Conservation (phyloP, 352 stramenopile species). For the Phytophthora tentaculata region DNA sequence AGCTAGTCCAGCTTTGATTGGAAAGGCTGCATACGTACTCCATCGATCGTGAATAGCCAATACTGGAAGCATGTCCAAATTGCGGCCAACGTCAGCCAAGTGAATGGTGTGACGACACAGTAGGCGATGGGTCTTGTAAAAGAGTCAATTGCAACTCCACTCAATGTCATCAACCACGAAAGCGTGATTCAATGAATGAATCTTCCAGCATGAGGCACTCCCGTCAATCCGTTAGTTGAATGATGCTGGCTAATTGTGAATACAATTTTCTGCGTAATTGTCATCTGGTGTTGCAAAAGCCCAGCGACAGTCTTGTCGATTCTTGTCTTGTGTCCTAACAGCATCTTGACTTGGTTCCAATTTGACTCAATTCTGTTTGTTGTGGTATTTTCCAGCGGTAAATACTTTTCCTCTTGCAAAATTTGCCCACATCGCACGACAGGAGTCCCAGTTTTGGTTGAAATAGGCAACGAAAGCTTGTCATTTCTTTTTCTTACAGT, state of each 20-base stretch:
- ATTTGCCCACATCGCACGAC: constrained; percentile 22
- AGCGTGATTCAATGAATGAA: no score
- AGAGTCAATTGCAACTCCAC: constrained; percentile 6
- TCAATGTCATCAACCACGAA: not conserved
- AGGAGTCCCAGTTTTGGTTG: constrained; percentile 23
- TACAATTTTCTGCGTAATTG: constrained; percentile 19
- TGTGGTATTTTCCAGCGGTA: constrained; percentile 17
- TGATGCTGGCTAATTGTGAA: not conserved
- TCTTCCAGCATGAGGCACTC: not conserved
- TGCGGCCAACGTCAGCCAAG: constrained; percentile 1
- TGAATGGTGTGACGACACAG: constrained; percentile 12
- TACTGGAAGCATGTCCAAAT: constrained; percentile 10
- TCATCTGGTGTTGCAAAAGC: not conserved
- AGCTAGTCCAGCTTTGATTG: not conserved
- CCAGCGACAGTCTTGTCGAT: constrained; percentile 22
- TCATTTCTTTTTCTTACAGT: constrained; percentile 2
- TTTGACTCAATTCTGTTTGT: constrained; percentile 34
- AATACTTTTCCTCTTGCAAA: constrained; percentile 9
- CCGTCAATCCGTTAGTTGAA: not conserved
- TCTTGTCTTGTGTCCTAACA: constrained; percentile 5
- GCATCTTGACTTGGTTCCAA: constrained; percentile 29
- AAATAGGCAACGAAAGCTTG: constrained; percentile 4
- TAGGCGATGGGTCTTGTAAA: constrained; percentile 11
- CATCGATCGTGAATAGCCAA: constrained; percentile 4
- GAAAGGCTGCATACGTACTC: not conserved